These are phyloP conservation scores for Biscogniauxia sp. DNA, from an alignment of 2,329 filamentous ascomycete genomes.

Conservation along the genomic window DNA sequence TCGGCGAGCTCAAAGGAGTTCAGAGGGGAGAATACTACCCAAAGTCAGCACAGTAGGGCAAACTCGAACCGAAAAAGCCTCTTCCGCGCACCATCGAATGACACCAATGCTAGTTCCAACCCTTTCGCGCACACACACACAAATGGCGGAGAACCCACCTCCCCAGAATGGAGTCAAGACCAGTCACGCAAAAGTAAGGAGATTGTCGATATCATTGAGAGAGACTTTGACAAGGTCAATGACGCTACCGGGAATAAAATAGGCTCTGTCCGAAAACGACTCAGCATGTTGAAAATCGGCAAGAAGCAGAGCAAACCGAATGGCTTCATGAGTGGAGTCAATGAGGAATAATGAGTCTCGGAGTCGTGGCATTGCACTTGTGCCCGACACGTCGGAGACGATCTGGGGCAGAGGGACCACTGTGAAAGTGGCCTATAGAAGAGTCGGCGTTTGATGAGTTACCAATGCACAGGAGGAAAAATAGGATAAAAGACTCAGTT, in stretches of 20 bases:
- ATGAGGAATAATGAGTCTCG: constrained; percentile 48
- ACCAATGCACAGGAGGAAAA: neutral
- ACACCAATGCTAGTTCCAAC: constrained; percentile 24
- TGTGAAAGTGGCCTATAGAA: neutral
- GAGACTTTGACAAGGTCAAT: constrained; percentile 26
- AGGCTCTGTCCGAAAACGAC: constrained; percentile 70
- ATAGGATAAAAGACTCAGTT: neutral
- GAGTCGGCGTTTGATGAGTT: neutral
- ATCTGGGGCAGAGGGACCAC: neutral
- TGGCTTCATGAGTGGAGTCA: constrained; percentile 51
- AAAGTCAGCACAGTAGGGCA: constrained; percentile 35
- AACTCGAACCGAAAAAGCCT: constrained; percentile 42
- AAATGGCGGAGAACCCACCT: constrained; percentile 22
- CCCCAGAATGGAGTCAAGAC: constrained; percentile 22
- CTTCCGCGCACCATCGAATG: constrained; percentile 41
- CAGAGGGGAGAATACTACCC: constrained; percentile 29
- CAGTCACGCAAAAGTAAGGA: constrained; percentile 31
- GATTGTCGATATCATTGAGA: constrained; percentile 28
- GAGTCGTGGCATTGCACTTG: neutral
- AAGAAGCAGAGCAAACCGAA: constrained; percentile 62
- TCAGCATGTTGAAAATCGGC: constrained; percentile 75
- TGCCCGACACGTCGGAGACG: constrained; percentile 9
- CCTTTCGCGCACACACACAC: constrained; percentile 14
- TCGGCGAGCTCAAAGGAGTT: constrained; percentile 21
- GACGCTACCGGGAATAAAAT: constrained; percentile 45